phyloP scores from a whole-genome alignment of 2,329 filamentous ascomycete species.

The Ophiostoma tasmaniense region DNA sequence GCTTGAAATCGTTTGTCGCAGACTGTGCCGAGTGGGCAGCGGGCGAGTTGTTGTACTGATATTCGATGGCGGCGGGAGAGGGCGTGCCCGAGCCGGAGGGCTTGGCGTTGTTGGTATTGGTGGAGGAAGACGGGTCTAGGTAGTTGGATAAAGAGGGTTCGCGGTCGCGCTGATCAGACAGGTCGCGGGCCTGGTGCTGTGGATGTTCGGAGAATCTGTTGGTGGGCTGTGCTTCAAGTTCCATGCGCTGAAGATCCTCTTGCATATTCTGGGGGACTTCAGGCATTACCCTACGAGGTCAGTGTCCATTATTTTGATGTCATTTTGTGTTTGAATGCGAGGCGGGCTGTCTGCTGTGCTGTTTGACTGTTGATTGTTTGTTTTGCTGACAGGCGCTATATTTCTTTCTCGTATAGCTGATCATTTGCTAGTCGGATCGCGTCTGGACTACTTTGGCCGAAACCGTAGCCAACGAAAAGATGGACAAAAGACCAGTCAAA shows the following conservation, averaged over 20 bases:
- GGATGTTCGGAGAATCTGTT: not conserved
- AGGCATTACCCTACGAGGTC: conserved; percentile 67
- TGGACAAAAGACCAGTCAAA: not conserved
- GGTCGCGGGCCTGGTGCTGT: not conserved
- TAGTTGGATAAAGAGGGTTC: conserved; percentile 37
- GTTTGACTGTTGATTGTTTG: not conserved
- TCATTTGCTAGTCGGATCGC: conserved; percentile 11
- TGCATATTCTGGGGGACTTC: conserved; percentile 97
- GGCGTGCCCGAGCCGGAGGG: conserved; percentile 23
- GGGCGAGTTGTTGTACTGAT: not conserved
- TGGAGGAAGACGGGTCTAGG: conserved; percentile 23
- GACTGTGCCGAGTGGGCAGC: not conserved
- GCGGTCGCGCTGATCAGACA: conserved; percentile 32
- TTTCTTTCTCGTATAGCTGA: not conserved
- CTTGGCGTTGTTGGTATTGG: not conserved
- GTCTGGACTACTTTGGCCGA: conserved; percentile 16
- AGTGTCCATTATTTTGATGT: conserved; percentile 21
- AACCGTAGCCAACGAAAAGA: not conserved
- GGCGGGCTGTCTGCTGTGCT: not conserved
- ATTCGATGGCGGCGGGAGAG: conserved; percentile 13
- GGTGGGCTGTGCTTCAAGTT: conserved; percentile 57
- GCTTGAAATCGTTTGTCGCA: conserved; percentile 30
- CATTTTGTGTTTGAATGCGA: no score
- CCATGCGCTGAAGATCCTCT: conserved; percentile 83
- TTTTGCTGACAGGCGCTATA: not conserved